A percentile compares a stretch with the other conserved stretches of the same genome.
phyloP scores from a whole-genome alignment of 148 eudicot genomes.

The Talinum fruticosum region DNA sequence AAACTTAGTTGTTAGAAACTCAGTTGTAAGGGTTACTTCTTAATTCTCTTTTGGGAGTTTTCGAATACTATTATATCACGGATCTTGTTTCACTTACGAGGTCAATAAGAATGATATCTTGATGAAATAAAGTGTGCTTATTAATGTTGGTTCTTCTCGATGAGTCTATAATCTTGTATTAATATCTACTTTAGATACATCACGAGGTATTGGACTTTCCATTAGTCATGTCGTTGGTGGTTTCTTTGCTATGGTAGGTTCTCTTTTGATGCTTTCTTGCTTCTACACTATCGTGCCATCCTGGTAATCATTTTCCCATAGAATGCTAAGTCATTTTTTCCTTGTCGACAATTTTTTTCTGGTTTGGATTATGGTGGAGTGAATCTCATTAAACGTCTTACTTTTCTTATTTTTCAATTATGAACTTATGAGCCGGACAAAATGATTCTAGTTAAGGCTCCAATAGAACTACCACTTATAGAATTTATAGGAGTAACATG shows the following conservation, averaged over 20 bases:
- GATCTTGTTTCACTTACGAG: conserved; percentile 12
- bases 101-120: not conserved
- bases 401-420: no score
- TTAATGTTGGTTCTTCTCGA: not conserved
- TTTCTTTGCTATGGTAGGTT: conserved; percentile 75
- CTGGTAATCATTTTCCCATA: not conserved
- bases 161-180: not conserved
- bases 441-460: no score
- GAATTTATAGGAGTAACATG: no score
- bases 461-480: no score
- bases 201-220: conserved; percentile 86
- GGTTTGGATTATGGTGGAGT: not conserved
- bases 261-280: not conserved
- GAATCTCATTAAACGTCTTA: not conserved
- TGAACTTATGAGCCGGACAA: no score
- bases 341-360: not conserved
- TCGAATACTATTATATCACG: not conserved
- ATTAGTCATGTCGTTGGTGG: conserved; percentile 93
- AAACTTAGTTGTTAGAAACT: no score
- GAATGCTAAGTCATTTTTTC: no score
- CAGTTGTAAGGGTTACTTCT: not conserved
- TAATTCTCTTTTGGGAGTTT: no score
- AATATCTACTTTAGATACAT: conserved; percentile 24
- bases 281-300: not conserved
- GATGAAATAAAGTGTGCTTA: not conserved